phyloP scores from a whole-genome alignment of 495 filamentous ascomycete genomes.

The Lophiostoma macrostomum region DNA sequence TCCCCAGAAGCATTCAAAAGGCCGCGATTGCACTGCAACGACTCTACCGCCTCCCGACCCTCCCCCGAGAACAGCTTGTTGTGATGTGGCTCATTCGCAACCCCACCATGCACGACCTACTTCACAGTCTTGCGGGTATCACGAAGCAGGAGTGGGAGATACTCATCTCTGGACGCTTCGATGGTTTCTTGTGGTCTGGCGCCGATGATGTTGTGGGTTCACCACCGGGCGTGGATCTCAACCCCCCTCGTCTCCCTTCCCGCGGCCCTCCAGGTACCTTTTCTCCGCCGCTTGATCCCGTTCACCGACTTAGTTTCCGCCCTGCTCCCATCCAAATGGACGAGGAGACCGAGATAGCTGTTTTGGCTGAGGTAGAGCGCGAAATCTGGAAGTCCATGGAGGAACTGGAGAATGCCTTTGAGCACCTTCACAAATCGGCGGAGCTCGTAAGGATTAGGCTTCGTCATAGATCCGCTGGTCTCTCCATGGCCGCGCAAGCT shows the following conservation, averaged over 20 bases:
- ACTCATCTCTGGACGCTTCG: slow-evolving; percentile 90
- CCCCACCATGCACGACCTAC: slow-evolving; percentile 73
- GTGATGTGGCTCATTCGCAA: slow-evolving; percentile 88
- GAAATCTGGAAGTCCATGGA: slow-evolving; percentile 95
- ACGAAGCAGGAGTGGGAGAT: slow-evolving; percentile 93
- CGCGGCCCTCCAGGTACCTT: slow-evolving; percentile 31
- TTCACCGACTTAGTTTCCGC: background rate
- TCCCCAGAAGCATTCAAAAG: slow-evolving; percentile 66
- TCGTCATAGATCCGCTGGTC: slow-evolving; percentile 72
- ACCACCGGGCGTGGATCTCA: no score
- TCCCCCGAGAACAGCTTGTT: slow-evolving; percentile 78
- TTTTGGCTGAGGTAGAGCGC: slow-evolving; percentile 84
- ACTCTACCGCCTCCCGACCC: slow-evolving; percentile 68
- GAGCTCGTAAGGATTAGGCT: slow-evolving; percentile 76
- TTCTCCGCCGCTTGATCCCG: background rate
- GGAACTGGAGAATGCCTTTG: slow-evolving; percentile 90
- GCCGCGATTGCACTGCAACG: slow-evolving; percentile 75
- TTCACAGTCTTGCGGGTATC: slow-evolving; percentile 83
- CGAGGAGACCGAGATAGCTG: slow-evolving; percentile 89
- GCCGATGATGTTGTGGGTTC: slow-evolving; percentile 54
- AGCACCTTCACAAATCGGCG: slow-evolving; percentile 81
- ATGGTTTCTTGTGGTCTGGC: slow-evolving; percentile 95
- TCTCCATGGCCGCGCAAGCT: slow-evolving; percentile 73
- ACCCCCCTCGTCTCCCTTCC: slow-evolving; percentile 37
- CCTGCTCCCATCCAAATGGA: slow-evolving; percentile 74